Conservation (phyloP, 2,329 filamentous ascomycete species). For the Teratosphaeriaceae sp. region DNA sequence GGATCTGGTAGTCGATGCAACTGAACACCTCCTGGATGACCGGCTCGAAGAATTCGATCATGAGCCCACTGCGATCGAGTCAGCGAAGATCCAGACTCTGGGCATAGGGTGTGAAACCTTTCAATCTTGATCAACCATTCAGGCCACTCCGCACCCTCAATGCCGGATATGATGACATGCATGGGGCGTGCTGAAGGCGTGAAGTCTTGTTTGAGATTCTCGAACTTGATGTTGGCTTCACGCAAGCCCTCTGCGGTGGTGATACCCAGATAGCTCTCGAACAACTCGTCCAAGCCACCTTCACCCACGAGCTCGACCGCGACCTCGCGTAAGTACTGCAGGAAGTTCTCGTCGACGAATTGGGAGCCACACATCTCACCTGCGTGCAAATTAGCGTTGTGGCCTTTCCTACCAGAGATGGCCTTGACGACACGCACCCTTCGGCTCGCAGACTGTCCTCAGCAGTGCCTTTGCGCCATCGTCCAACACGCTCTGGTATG, state of each 20-base stretch:
- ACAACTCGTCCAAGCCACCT: neutral
- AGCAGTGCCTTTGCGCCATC: constrained; percentile 4
- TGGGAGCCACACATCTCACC: constrained; percentile 9
- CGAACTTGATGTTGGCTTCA: constrained; percentile 4
- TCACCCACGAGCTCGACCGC: neutral
- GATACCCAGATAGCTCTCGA: neutral
- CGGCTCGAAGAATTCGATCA: constrained; percentile 4
- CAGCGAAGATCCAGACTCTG: neutral
- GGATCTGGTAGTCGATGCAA: neutral
- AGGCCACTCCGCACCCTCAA: neutral
- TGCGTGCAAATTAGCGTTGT: neutral
- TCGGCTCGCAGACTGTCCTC: neutral
- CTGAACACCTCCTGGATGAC: constrained; percentile 4
- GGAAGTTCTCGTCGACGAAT: constrained; percentile 5
- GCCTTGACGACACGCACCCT: neutral
- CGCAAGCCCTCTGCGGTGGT: neutral
- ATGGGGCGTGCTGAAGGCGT: neutral
- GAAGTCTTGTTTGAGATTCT: neutral
- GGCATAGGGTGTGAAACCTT: neutral
- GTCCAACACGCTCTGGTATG: neutral
- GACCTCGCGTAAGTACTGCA: constrained; percentile 1
- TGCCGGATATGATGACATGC: neutral
- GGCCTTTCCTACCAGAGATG: neutral
- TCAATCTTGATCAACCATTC: neutral
- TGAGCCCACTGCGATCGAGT: neutral